These are phyloP conservation scores for Linderniella brevidens DNA, from an alignment of 257 asterid genomes.

Conservation along the genomic window DNA sequence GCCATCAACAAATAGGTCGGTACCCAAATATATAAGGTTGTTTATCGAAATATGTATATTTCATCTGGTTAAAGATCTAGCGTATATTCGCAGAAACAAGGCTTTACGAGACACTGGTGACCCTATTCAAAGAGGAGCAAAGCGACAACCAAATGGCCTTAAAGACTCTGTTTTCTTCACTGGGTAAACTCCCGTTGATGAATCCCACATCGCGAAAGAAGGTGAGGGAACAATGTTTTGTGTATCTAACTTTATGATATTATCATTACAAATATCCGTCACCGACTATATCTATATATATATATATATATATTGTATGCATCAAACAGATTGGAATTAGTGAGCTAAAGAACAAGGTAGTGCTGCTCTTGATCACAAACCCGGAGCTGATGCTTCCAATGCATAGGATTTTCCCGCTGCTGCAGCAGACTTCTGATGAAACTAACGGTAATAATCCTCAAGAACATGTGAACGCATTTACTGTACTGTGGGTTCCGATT, in stretches of 20 bases:
- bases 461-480: constrained; percentile 13
- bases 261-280: neutral
- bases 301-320: neutral
- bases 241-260: neutral
- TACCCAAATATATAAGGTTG: neutral
- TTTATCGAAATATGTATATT: neutral
- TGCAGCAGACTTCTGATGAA: constrained; percentile 30
- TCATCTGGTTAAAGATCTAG: neutral
- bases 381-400: constrained; percentile 32
- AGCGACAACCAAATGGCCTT: constrained; percentile 33
- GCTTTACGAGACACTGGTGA: constrained; percentile 20
- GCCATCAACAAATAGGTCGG: constrained; percentile 28
- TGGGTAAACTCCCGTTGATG: constrained; percentile 20
- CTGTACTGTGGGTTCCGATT: constrained; percentile 50
- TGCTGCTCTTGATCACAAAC: constrained; percentile 49
- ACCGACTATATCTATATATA: neutral
- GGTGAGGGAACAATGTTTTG: neutral
- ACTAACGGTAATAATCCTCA: constrained; percentile 10
- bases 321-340: constrained; percentile 25
- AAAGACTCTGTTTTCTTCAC: constrained; percentile 19
- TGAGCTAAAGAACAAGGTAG: constrained; percentile 45
- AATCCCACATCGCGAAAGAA: constrained; percentile 15
- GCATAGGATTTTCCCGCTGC: constrained; percentile 30
- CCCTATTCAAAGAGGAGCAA: constrained; percentile 16
- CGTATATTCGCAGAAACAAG: constrained; percentile 16